Percentiles rank a stretch among this genome's conserved stretches.
phyloP scores from a whole-genome alignment of 2,329 filamentous ascomycete species.

The Aspergillus glaucus region DNA sequence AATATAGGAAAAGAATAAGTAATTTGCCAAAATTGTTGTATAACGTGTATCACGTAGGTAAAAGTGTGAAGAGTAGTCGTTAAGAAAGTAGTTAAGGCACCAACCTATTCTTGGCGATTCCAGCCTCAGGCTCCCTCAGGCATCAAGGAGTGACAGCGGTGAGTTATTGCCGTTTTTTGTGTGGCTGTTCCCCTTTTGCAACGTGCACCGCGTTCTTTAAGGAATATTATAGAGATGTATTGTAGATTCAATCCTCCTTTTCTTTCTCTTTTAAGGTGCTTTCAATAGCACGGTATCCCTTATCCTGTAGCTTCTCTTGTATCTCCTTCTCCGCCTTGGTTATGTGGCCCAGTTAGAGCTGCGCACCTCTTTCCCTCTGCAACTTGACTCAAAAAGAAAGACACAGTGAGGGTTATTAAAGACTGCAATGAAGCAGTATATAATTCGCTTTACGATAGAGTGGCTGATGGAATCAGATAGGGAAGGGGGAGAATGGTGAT shows the following conservation, averaged over 20 bases:
- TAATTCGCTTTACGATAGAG: constrained; percentile 36
- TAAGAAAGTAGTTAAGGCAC: neutral
- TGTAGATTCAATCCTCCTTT: constrained; percentile 7
- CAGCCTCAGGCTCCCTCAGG: constrained; percentile 3
- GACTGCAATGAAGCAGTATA: constrained; percentile 27
- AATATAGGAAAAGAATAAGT: neutral
- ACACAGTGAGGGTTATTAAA: constrained; percentile 32
- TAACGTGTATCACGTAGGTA: neutral
- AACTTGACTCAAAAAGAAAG: constrained; percentile 14
- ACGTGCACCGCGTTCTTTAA: neutral
- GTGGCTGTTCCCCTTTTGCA: neutral
- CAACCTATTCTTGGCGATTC: neutral
- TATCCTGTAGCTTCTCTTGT: constrained; percentile 5
- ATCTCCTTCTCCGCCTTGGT: neutral
- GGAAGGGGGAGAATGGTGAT: constrained; percentile 4
- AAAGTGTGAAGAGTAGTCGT: too few relatives aligned
- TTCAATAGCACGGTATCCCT: constrained; percentile 2
- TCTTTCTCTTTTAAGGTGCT: constrained; percentile 1
- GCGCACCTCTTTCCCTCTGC: neutral
- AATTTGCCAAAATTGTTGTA: neutral
- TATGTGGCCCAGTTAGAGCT: neutral
- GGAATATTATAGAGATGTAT: constrained; percentile 15
- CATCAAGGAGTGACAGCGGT: neutral
- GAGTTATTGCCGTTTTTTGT: constrained; percentile 5
- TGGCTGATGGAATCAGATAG: constrained; percentile 11